These are phyloP conservation scores for Plantago ovata DNA, from an alignment of 257 asterid species.

Conservation along the genomic window DNA sequence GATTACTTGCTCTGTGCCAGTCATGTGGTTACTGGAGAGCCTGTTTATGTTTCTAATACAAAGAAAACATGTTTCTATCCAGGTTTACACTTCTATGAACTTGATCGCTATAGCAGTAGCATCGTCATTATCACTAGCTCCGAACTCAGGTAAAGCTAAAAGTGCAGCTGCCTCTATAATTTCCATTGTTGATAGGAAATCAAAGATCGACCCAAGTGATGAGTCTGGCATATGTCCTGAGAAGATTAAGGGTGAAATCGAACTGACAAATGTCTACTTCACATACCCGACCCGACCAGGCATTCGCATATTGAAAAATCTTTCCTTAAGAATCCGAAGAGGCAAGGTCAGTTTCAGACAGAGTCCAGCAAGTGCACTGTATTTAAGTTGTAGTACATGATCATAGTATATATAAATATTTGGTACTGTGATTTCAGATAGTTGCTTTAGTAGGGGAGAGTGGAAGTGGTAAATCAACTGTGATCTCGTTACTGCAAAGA, in stretches of 20 bases:
- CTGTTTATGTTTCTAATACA: not conserved
- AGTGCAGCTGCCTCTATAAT: constrained; percentile 74
- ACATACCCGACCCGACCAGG: constrained; percentile 81
- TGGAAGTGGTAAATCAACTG: no score
- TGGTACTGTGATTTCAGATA: no score
- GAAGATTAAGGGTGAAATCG: constrained; percentile 63
- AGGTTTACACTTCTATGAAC: constrained; percentile 80
- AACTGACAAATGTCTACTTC: constrained; percentile 58
- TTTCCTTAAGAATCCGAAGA: constrained; percentile 45
- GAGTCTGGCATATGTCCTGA: constrained; percentile 63
- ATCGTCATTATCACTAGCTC: constrained; percentile 68
- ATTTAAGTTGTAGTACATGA: no score
- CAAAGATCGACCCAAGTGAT: constrained; percentile 68
- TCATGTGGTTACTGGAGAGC: no score
- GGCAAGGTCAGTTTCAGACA: no score
- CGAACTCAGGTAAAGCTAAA: constrained; percentile 78
- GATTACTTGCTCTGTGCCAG: no score
- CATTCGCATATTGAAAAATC: constrained; percentile 55
- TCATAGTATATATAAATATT: no score
- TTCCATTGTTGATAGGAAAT: constrained; percentile 61
- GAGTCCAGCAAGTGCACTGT: no score
- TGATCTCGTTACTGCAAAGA: no score
- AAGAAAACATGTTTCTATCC: constrained; percentile 18
- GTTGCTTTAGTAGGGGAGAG: no score
- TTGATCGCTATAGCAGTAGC: constrained; percentile 84